Evolutionary conservation across 495 filamentous ascomycete species (phyloP), one percentile per base, ranked within the genome.

Genomic region (Delitschia confertaspora): DNA sequence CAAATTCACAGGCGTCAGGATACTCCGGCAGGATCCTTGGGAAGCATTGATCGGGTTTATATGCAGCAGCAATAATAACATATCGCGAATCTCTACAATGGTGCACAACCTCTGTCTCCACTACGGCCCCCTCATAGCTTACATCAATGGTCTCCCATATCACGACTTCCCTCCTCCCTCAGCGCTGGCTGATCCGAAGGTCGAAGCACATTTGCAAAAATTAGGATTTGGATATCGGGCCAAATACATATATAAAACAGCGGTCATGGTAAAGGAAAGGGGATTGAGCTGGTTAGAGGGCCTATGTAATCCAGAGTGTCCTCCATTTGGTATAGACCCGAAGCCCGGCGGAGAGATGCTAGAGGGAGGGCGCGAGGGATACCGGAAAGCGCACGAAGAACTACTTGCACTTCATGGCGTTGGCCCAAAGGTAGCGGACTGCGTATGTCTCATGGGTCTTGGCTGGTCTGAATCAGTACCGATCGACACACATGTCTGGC

Each of bases 31-130:
- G 61, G 88, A 95, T 67, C 76, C 91, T 6, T 99, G 91, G 93
- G 91, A 99, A 63, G 79, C 93, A 4, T 68, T 99, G 3, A 69
- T 99, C 10, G 79, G 80, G 22, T 99, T 99, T 60, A 95, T 99
- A 42, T 96, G 91, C 71, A 95, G 88, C 61, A 93, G 85, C 65
- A 99, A 99, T 64, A 99, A 99, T 63, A 94, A 99, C 59, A 99
- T 99, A 44, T 70, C 76, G 3, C 80, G 91, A 19, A 99, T 99
- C 54, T 85, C 82, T 9, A 83, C 88, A 59, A 96, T 99, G 91
- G 85, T 95, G 16, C 76, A 88, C 44, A 96, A 95, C 53, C 69
- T 99, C 6, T 96, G 91, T 59, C 42, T 74, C 11, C 72, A 93
- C 51, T 96, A 95, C 55, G 91, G 91, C 0, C 74, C 79, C 0